Evolutionary conservation across 805 yeast species (phyloP), one percentile per base, ranked within the genome.

Genomic region (Zygosaccharomyces gambellarensis): DNA sequence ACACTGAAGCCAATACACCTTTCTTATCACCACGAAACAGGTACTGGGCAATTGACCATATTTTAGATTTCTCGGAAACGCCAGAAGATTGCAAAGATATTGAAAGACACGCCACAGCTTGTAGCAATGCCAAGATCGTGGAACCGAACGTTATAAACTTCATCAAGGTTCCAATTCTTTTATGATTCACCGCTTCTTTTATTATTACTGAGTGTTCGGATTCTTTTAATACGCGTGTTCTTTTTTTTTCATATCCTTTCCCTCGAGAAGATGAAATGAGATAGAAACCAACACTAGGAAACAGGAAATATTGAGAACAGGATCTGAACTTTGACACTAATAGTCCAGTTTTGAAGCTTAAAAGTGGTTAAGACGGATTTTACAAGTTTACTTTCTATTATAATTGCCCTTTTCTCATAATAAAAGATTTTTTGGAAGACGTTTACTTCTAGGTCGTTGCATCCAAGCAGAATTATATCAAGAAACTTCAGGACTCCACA

Each of bases 31-130:
- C 50, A 9, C 22, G 42, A 14, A 48, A 19, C 12, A 58, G 28
- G 30, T 38, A 36, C 36, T 36, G 42, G 9, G 56, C 45, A 17
- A 53, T 45, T 11, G 58, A 52, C 57, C 59, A 54, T 3, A 54
- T 41, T 30, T 49, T 45, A 2, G 30, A 43, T 3, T 44, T 32
- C 22, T 56, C 60, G 14, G 55, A 51, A 21, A 46, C 45, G 10
- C 47, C 47, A 27, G 47, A 14, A 21, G 14, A 5, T 9, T 21
- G 25, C 19, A 30, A 6, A 30, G 45, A 19, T 17, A 42, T 17
- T 11, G 34, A 21, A 3, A 42, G 19, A 11, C 45, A 42, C 17
- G 11, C 19, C 10, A 17, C 38, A 19, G 17, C 17, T 30, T 30
- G 7, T 23, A 30, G 12, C 10, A 10, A n/a, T 12, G 45, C 28